A percentile compares a stretch with the other conserved stretches of the same genome.
These are phyloP conservation scores for Globisporangium iwayamae DNA, from an alignment of 352 stramenopile genomes.

Conservation along the genomic window DNA sequence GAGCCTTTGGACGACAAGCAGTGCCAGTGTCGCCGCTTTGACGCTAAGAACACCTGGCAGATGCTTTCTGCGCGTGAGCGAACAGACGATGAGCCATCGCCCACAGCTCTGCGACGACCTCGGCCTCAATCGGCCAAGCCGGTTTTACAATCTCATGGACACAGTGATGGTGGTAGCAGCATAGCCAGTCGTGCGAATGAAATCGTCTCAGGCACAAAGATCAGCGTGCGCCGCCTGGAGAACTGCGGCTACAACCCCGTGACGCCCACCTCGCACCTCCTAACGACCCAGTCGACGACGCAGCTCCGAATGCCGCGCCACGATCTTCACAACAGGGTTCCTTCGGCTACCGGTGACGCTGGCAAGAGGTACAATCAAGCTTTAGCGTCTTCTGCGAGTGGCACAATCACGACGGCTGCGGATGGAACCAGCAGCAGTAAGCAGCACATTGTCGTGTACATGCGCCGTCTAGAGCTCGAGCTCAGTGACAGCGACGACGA, in stretches of 20 bases:
- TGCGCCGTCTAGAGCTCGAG: constrained; percentile 26
- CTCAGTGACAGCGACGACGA: constrained; percentile 14
- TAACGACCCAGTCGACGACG: constrained; percentile 22
- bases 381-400: not conserved
- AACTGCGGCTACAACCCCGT: constrained; percentile 29
- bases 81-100: not conserved
- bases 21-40: not conserved
- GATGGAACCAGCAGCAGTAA: constrained; percentile 8
- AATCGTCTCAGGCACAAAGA: constrained; percentile 16
- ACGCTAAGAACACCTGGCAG: not conserved
- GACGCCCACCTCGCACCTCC: constrained; percentile 14
- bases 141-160: constrained; percentile 20
- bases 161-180: not conserved
- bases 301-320: constrained; percentile 9
- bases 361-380: constrained; percentile 1
- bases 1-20: not conserved
- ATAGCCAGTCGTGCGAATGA: not conserved
- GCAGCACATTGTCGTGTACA: constrained; percentile 37
- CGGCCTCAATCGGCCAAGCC: constrained; percentile 55
- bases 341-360: not conserved
- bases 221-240: constrained; percentile 36
- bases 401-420: not conserved
- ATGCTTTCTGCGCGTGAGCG: constrained; percentile 25
- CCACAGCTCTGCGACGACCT: not conserved
- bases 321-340: not conserved